A percentile compares a stretch with the other conserved stretches of the same genome.
Evolutionary conservation across 192 early-diverging fungal genomes (phyloP).

Genomic region (Rhizoclosmatium sp.): DNA sequence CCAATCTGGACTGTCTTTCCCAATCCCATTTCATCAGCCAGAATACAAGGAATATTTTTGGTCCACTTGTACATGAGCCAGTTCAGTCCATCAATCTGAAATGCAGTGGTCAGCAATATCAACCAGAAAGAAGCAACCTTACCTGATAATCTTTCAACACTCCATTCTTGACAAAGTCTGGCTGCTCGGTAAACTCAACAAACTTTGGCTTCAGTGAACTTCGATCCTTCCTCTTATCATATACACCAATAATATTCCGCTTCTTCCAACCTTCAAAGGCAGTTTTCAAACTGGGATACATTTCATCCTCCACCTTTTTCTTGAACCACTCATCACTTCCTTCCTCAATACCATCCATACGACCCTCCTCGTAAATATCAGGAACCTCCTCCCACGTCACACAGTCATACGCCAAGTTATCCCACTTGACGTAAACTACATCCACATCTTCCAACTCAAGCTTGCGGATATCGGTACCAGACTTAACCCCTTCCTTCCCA

Average conservation of each 20-base stretch:
- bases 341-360: not conserved
- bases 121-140: constrained; percentile 47
- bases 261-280: constrained; percentile 48
- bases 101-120: not conserved
- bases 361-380: not conserved
- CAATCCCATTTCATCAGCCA: constrained; percentile 82
- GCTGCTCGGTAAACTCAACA: constrained; percentile 61
- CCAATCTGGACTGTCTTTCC: constrained; percentile 80
- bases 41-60: constrained; percentile 62
- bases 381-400: constrained; percentile 46
- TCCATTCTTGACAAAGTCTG: constrained; percentile 60
- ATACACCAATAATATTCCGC: constrained; percentile 40
- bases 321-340: constrained; percentile 47
- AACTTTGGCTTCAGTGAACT: constrained; percentile 45
- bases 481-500: constrained; percentile 3
- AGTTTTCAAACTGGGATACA: constrained; percentile 38
- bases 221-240: constrained; percentile 32
- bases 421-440: constrained; percentile 71
- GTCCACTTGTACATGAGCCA: constrained; percentile 77
- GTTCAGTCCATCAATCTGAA: constrained; percentile 41
- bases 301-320: constrained; percentile 42
- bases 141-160: constrained; percentile 69
- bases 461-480: constrained; percentile 4
- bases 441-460: constrained; percentile 53
- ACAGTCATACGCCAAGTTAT: constrained; percentile 59